phyloP scores from a whole-genome alignment of 2,329 filamentous ascomycete species.

The Aspergillus fructus region DNA sequence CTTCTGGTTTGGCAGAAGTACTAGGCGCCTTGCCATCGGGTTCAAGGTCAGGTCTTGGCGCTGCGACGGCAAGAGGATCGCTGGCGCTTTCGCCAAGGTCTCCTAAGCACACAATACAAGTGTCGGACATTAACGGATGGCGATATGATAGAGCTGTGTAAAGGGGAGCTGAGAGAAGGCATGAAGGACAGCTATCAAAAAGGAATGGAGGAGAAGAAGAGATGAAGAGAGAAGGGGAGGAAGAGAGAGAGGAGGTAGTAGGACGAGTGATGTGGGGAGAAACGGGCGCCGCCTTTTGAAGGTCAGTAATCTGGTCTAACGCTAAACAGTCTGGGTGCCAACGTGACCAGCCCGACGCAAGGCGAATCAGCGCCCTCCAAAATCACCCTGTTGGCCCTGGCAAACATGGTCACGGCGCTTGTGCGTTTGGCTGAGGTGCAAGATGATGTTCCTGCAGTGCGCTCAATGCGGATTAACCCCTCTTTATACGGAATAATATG shows the following conservation, averaged over 20 bases:
- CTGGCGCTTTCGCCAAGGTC: conserved; percentile 62
- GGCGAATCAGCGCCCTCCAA: conserved; percentile 19
- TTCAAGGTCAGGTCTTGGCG: conserved; percentile 43
- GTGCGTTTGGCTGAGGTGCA: not conserved
- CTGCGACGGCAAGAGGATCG: conserved; percentile 47
- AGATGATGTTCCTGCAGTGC: conserved; percentile 11
- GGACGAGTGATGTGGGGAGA: conserved; percentile 32
- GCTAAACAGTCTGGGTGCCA: conserved; percentile 36
- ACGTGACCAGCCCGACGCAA: conserved; percentile 33
- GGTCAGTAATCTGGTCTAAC: conserved; percentile 37
- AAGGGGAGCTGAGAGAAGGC: conserved; percentile 33
- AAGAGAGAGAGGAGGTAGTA: conserved; percentile 18
- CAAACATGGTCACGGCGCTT: conserved; percentile 1
- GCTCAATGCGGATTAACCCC: conserved; percentile 2
- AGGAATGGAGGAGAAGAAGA: conserved; percentile 12
- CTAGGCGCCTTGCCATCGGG: conserved; percentile 26
- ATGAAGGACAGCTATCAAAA: conserved; percentile 37
- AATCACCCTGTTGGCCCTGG: conserved; percentile 5
- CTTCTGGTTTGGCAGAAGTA: conserved; percentile 28
- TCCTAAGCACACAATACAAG: conserved; percentile 71
- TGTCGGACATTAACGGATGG: conserved; percentile 59
- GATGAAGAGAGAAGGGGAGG: conserved; percentile 24
- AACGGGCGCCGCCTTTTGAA: conserved; percentile 41
- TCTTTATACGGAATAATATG: not conserved
- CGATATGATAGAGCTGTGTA: conserved; percentile 27